Percentiles rank a stretch among this genome's conserved stretches.
Conservation (phyloP, 768 basidiomycete species). For the Hirschioporus abietinus region DNA sequence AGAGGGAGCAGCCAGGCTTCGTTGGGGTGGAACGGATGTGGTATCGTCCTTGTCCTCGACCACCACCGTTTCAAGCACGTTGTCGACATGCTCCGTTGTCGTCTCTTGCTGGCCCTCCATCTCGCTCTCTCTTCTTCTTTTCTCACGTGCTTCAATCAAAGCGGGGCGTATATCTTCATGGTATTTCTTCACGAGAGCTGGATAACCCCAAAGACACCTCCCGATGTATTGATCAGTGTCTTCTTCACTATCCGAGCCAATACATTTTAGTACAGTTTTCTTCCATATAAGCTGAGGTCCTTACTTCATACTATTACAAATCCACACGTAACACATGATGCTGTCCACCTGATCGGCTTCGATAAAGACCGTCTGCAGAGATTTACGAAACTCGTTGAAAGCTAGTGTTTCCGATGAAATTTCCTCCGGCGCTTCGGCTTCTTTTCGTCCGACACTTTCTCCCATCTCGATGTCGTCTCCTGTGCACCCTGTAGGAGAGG, state of each 20-base stretch:
- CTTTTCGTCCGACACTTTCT: not conserved
- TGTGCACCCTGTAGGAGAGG: not conserved
- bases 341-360: too few relatives aligned
- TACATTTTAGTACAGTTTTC: not conserved
- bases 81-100: too few relatives aligned
- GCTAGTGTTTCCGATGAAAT: not conserved
- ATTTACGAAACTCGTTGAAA: not conserved
- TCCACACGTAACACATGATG: too few relatives aligned
- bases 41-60: too few relatives aligned
- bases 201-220: not conserved
- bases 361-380: not conserved
- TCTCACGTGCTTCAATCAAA: not conserved
- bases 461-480: not conserved
- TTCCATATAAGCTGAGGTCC: not conserved
- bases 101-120: too few relatives aligned
- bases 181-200: not conserved
- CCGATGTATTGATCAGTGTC: too few relatives aligned
- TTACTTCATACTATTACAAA: not conserved
- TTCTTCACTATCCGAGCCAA: not conserved
- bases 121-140: too few relatives aligned
- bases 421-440: not conserved
- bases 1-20: too few relatives aligned
- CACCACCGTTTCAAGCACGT: too few relatives aligned
- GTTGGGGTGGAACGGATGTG: too few relatives aligned
- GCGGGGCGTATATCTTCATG: too few relatives aligned